Base-by-base conservation (phyloP, 2,329 filamentous ascomycete species). In the Cyphellophora europaea region DNA sequence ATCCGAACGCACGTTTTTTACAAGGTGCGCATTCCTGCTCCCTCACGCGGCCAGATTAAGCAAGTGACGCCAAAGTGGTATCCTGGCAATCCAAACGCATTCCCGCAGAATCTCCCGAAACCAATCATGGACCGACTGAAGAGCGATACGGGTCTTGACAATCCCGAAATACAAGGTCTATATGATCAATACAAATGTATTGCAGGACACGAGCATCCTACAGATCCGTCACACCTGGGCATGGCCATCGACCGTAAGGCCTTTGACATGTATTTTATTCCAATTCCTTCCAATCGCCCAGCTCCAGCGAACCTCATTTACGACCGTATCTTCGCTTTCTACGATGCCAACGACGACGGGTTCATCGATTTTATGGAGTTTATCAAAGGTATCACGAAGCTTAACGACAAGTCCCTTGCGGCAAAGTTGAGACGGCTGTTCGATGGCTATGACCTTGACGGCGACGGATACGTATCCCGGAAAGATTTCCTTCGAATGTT, bases 101-200 rank as follows among this genome's bases (percentile, higher is more conserved):
- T 82, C 49, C 68, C 75, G 12, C 71, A 75, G 13, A 76, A 67
- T 29, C 67, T 96, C n/a, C 74, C 79, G 1, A 71, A 76, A 16
- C 57, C 66, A 2, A 61, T 91, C 23, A 79, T 84, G 35, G 72
- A 77, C 35, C 78, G 77, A 40, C 68, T 88, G 36, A 75, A 76
- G 18, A 70, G 70, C 36, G 79, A 84, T 42, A 87, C 82, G 0
- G 77, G 77, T 12, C 84, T 93, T 58, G 87, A 95, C 52, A 74
- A 82, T 17, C 81, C 86, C 2, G 86, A 93, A 56, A 66, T 98
- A 5, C 89, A 96, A 59, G 89, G 88, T 5, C 75, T 93, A 27
- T 96, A 88, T 80, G 89, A 96, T 53, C 89, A 96, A 53, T 98
- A 93, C 72, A 88, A 84, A 4, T 95, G 88, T 55, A 79, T 95